Conservation (phyloP, 2,329 filamentous ascomycete genomes). For the Xylaria sp. region DNA sequence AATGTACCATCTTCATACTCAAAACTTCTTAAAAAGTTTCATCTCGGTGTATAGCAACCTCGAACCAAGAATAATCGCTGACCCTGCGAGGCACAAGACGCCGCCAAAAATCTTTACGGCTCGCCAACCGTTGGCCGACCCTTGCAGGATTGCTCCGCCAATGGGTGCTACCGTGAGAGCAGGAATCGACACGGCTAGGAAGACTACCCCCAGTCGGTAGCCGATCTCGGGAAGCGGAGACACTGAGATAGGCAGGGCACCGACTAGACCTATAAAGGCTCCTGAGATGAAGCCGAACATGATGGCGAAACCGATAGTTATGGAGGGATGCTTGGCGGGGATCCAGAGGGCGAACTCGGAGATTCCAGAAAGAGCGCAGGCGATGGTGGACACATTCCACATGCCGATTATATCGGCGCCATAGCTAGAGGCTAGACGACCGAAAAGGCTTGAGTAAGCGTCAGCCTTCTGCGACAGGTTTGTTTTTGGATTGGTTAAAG, state of each 20-base stretch:
- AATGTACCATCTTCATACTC: no score
- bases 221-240: slow-evolving; percentile 13
- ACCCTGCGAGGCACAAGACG: slow-evolving; percentile 12
- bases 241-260: slow-evolving; percentile 2
- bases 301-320: background rate
- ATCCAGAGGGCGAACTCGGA: slow-evolving; percentile 17
- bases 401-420: slow-evolving; percentile 11
- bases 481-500: no score
- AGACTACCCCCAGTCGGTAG: slow-evolving; percentile 17
- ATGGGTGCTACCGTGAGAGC: slow-evolving; percentile 17
- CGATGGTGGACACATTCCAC: slow-evolving; percentile 18
- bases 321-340: slow-evolving; percentile 1
- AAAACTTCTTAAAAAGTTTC: slow-evolving; percentile 11
- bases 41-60: slow-evolving; percentile 17
- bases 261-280: slow-evolving; percentile 16
- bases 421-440: slow-evolving; percentile 1
- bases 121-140: background rate
- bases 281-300: slow-evolving; percentile 8
- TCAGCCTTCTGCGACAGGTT: no score
- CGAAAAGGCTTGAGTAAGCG: slow-evolving; percentile 20
- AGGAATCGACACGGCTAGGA: slow-evolving; percentile 15
- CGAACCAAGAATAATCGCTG: background rate
- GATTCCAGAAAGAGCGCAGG: slow-evolving; percentile 13
- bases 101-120: slow-evolving; percentile 12
- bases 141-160: slow-evolving; percentile 7